Evolutionary conservation across 306 rosid genomes (phyloP), one percentile per base, ranked within the genome.

Genomic region (Prunus campanulata): DNA sequence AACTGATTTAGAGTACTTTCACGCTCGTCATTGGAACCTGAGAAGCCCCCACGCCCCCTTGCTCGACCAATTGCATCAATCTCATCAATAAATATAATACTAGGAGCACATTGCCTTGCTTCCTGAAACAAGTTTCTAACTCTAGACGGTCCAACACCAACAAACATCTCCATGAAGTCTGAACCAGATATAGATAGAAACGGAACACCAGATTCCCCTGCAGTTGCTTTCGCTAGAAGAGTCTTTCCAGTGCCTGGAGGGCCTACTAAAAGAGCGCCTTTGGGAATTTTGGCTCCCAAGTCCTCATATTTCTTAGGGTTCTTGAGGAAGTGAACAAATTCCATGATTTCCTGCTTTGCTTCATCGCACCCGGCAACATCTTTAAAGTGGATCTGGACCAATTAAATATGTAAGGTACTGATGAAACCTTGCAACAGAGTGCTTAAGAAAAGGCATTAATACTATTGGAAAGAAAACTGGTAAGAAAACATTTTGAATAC

Each of bases 191-290:
- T 92, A 18, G 98, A 92, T n/a, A 92, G 91, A 78, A 95, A 95
- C 4, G 98, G 97, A 72, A 92, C 98, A 72, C 84, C 97, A 71
- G 98, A 95, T 79, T 95, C 98, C 77, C 98, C 97, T 13, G 98
- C 97, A 79, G 97, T 92, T 48, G 98, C 98, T 88, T 95, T 95
- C 10, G 98, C 98, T 73, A 95, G 83, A 74, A 95, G 95, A 70
- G 98, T 95, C 88, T 95, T 95, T 71, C 98, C 98, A 16, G 98
- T 95, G 47, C 98, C 98, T 3, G 98, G 98, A 74, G 98, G 97
- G 57, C 98, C 98, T 1, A 92, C 97, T 78, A 95, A 80, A 72
- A 95, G 93, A 71, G 97, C 98, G 66, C 98, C 98, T 83, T 95
- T 95, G 5, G 98, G 98, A 68, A 95, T 90, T 87, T 90, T 95